Evolutionary conservation across 2,329 filamentous ascomycete genomes (phyloP).

Genomic region (Aureobasidium sp.): DNA sequence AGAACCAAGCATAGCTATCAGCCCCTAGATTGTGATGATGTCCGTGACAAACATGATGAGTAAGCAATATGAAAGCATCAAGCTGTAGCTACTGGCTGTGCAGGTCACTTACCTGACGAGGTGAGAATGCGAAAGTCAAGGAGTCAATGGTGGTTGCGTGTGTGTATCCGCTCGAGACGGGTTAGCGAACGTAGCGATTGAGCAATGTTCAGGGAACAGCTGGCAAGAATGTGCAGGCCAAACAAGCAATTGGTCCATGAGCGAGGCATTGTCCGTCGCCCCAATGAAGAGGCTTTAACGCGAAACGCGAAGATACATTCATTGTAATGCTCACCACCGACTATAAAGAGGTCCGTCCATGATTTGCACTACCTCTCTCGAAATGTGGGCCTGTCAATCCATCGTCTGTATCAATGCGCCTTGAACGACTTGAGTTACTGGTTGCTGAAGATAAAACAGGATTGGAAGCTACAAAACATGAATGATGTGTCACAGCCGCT

Average conservation of each 20-base stretch:
- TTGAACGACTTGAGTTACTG: neutral
- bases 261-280: neutral
- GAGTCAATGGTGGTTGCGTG: neutral
- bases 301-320: neutral
- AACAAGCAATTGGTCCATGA: neutral
- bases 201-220: neutral
- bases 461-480: neutral
- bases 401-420: neutral
- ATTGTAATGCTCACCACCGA: neutral
- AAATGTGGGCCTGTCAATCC: neutral
- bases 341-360: neutral
- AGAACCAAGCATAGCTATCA: neutral
- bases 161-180: neutral
- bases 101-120: neutral
- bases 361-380: neutral
- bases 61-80: neutral
- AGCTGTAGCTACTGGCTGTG: neutral
- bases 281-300: neutral
- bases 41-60: neutral
- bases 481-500: neutral
- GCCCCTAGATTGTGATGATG: neutral
- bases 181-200: neutral
- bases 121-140: neutral
- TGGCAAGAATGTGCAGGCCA: neutral
- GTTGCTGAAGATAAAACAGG: conserved; percentile 1